phyloP scores from a whole-genome alignment of 225 moss, liverwort and hornwort species.

The Rhytidiadelphus loreus region DNA sequence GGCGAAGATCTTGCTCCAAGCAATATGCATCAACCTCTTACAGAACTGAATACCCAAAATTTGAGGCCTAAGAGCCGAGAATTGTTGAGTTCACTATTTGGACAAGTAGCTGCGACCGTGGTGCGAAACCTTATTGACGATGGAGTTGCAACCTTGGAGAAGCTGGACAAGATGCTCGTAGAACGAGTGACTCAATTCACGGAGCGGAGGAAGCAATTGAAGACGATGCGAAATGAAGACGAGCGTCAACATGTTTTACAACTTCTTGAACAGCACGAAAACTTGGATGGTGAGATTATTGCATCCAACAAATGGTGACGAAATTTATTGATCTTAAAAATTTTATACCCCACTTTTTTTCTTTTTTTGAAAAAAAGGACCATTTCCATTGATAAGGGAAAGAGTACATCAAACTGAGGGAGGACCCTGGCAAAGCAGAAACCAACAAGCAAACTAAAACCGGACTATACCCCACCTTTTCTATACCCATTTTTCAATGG shows the following conservation, averaged over 20 bases:
- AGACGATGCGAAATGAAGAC: not conserved
- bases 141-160: not conserved
- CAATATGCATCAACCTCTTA: not conserved
- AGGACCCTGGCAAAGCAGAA: too few relatives aligned
- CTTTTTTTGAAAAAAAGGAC: too few relatives aligned
- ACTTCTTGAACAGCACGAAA: not conserved
- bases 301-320: not conserved
- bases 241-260: not conserved
- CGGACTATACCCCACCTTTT: too few relatives aligned
- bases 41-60: not conserved
- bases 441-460: too few relatives aligned
- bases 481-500: not conserved
- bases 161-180: constrained; percentile 7
- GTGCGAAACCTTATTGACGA: not conserved
- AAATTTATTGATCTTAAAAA: not conserved
- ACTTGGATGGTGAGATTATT: not conserved
- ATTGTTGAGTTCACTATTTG: not conserved
- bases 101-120: not conserved
- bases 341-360: not conserved
- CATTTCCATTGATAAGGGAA: too few relatives aligned
- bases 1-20: not conserved
- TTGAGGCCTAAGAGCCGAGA: not conserved
- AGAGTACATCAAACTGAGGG: too few relatives aligned
- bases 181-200: not conserved
- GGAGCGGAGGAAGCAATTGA: not conserved